These are phyloP conservation scores for Actinidia arguta DNA, from an alignment of 179 eudicot genomes.

Conservation along the genomic window DNA sequence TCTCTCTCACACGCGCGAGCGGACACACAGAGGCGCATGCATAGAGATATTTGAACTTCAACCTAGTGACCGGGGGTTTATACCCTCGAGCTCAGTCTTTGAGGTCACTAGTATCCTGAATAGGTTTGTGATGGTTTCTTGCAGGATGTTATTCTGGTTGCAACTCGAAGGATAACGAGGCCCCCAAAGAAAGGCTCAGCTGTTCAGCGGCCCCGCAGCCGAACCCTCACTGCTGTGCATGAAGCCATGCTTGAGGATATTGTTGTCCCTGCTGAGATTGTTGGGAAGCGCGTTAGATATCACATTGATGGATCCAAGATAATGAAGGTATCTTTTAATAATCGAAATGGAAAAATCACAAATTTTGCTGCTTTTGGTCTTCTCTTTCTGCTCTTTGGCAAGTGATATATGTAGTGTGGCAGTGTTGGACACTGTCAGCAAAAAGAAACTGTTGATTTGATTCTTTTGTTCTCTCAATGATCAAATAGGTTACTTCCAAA, in stretches of 20 bases:
- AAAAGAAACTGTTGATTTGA: not conserved
- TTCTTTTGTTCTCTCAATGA: not conserved
- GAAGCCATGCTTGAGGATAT: conserved; percentile 8
- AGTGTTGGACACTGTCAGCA: not conserved
- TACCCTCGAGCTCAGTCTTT: not conserved
- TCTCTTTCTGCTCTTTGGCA: not conserved
- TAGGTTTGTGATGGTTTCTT: not conserved
- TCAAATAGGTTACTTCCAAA: not conserved
- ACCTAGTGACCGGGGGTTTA: not conserved
- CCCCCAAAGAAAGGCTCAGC: conserved; percentile 6
- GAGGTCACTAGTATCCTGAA: not conserved
- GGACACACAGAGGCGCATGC: too few species aligned
- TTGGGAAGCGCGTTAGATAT: conserved; percentile 2
- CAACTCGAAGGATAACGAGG: conserved; percentile 47
- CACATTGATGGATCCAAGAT: conserved; percentile 33
- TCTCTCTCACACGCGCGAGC: too few species aligned
- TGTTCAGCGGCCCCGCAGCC: conserved; percentile 9
- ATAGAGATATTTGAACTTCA: too few species aligned
- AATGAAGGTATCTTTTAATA: conserved; percentile 37
- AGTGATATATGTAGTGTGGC: not conserved
- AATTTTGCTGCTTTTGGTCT: not conserved
- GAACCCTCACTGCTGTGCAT: conserved; percentile 8
- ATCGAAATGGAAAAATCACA: not conserved
- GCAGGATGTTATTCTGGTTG: conserved; percentile 55
- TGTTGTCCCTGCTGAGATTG: conserved; percentile 14